Percentiles rank a stretch among this genome's conserved stretches.
phyloP scores from a whole-genome alignment of 2,329 filamentous ascomycete species.

The Phaeoacremonium minimum region DNA sequence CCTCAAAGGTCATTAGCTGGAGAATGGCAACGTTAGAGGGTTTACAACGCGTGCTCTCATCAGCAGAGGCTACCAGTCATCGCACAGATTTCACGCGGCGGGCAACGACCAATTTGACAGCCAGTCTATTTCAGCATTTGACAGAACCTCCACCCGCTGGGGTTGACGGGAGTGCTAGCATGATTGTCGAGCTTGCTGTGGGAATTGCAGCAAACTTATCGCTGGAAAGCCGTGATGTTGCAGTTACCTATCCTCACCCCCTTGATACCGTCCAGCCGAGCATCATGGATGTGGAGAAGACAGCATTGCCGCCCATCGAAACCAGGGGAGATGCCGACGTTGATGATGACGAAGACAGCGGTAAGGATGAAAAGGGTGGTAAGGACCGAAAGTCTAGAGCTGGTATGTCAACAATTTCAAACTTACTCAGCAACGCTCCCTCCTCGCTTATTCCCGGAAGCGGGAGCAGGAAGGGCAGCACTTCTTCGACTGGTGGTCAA shows the following conservation, averaged over 20 bases:
- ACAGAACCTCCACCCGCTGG: constrained; percentile 73
- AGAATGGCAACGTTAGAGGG: constrained; percentile 90
- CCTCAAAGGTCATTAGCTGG: constrained; percentile 87
- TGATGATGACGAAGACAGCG: constrained; percentile 32
- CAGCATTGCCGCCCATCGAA: constrained; percentile 57
- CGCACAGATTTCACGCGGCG: constrained; percentile 65
- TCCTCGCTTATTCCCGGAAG: constrained; percentile 8
- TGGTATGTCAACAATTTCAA: constrained; percentile 32
- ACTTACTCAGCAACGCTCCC: constrained; percentile 10
- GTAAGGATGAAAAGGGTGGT: constrained; percentile 35
- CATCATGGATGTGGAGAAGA: constrained; percentile 85
- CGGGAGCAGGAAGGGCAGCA: constrained; percentile 7
- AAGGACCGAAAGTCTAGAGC: constrained; percentile 40
- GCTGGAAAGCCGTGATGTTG: constrained; percentile 85
- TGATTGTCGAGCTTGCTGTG: constrained; percentile 89
- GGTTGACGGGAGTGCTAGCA: constrained; percentile 81
- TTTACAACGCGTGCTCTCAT: constrained; percentile 66
- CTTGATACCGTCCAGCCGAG: constrained; percentile 65
- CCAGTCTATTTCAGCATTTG: constrained; percentile 68
- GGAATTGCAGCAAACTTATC: constrained; percentile 83
- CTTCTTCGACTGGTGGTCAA: constrained; percentile 4
- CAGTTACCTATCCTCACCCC: constrained; percentile 79
- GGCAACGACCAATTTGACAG: constrained; percentile 64
- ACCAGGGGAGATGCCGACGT: constrained; percentile 29
- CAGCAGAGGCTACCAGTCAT: constrained; percentile 61